Evolutionary conservation across 164 flowering plant species (phyloP), one percentile per base, ranked within the genome.

Genomic region (Dillenia suffruticosa): DNA sequence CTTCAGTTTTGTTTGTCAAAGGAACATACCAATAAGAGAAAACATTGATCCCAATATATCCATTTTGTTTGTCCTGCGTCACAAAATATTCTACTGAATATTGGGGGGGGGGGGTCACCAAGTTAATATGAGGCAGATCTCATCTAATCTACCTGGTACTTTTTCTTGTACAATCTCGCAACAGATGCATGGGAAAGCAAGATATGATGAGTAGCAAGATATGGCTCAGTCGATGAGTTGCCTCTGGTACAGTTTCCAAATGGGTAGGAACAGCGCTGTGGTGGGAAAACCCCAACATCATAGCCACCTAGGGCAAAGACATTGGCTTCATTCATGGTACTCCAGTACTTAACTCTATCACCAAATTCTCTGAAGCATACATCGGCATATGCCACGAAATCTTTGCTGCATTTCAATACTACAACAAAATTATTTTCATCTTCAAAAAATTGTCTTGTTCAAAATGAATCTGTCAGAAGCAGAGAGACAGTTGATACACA

Each of bases 151-250:
- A 79, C 86, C 72, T 68, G 72, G 56, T 81, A 81, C 19, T 68
- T 76, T 26, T 60, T 14, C 64, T 61, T 64, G 71, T 82, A 84
- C 53, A 76, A 43, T 22, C 52, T 55, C 5, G 70, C 75, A 15
- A 70, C 80, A 45, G 82, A 71, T 46, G 84, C 84, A 72, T 84
- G 89, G 9, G 86, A 75, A 22, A 84, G 47, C 55, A 84, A 59
- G 24, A 65, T 49, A 58, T 80, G 56, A 70, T 84, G 86, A 5
- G 62, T 71, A 16, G 57, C 80, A 12, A 73, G 45, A 57, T 82
- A 84, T 3, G 89, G 84, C 55, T 84, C 89, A 15, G 67, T 53
- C 16, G 84, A 48, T 43, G 89, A 82, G 71, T 84, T 72, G 10
- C 89, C 89, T 10, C 9, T 66, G 1, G 67, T 17, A 56, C 83